Evolutionary conservation across 1,139 yeast species (phyloP), one percentile per base, ranked within the genome.

Genomic region (Arxiozyma bovina): DNA sequence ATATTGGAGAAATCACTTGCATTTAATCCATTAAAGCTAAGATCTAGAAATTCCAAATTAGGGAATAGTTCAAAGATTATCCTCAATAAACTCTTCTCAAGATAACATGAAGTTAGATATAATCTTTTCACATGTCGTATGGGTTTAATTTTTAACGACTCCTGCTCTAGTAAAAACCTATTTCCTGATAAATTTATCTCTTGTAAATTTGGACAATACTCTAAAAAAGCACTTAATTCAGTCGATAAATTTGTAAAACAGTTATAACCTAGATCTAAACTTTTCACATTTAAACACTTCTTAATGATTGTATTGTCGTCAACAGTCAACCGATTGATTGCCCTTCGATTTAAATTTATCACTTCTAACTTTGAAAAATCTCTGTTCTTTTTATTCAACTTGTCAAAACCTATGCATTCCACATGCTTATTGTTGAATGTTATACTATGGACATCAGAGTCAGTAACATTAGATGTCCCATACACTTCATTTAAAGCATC

Each of bases 401-500:
- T 77, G 22, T 80, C 84, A 65, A 87, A 82, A 1, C 96, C 96
- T 56, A 73, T 78, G 42, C 79, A 76, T 62, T 86, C 83, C 17
- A 82, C 80, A 7, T 62, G 62, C 64, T 87, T 89, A 6, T 0
- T 73, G 57, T 0, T 87, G 88, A 55, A 83, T 74, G 44, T 64
- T 42, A 1, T 34, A 66, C 9, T 68, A 27, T 27, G 30, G 4
- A 11, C 12, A 20, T 21, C 49, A 9, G 11, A 22, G 15, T 9
- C 62, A 4, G 70, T 61, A 20, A 63, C 62, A 4, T 62, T 60
- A 27, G 70, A 55, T 4, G 65, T 68, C 7, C 70, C 72, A 64
- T 87, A 85, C 52, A 76, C 77, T 9, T 67, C 65, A 3, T 65
- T 54, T n/a, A 87, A 57, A 0, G 87, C 89, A 3, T 77, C 74